Evolutionary conservation across 352 stramenopile genomes (phyloP).

Genomic region (Pythium folliculosum): DNA sequence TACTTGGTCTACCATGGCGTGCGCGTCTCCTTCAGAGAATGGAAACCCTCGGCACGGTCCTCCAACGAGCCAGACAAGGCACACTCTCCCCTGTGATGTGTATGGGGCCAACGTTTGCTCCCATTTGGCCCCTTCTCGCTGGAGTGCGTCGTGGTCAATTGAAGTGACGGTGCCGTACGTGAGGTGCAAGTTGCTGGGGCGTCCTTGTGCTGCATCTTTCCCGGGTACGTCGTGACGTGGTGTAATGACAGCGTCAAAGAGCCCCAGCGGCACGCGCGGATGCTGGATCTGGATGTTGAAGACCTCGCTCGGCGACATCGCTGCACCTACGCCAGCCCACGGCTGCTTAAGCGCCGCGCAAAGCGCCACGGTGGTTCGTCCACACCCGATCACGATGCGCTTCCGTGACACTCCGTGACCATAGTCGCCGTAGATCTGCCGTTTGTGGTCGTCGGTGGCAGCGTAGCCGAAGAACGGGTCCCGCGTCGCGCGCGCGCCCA

Average conservation of each 20-base stretch:
- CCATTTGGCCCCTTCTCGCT: constrained; percentile 27
- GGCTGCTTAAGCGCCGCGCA: constrained; percentile 53
- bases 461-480: constrained; percentile 60
- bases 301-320: constrained; percentile 15
- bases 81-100: constrained; percentile 15
- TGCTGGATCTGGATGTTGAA: constrained; percentile 84
- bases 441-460: constrained; percentile 2
- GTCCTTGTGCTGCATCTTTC: not conserved
- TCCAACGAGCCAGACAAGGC: constrained; percentile 60
- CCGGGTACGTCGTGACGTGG: constrained; percentile 56
- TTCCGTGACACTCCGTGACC: not conserved
- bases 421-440: constrained; percentile 6
- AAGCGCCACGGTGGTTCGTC: constrained; percentile 63
- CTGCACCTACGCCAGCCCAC: constrained; percentile 1
- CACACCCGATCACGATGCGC: constrained; percentile 69
- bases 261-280: constrained; percentile 47
- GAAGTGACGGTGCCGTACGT: constrained; percentile 56
- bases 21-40: constrained; percentile 40
- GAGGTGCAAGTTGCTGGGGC: constrained; percentile 38
- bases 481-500: constrained; percentile 33
- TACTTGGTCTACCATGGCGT: constrained; percentile 48
- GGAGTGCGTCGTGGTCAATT: constrained; percentile 10
- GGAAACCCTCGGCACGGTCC: constrained; percentile 65
- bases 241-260: constrained; percentile 65
- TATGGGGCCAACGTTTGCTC: constrained; percentile 2